Evolutionary conservation across 1,284 basidiomycete genomes (phyloP).

Genomic region (Dichomitus squalens): DNA sequence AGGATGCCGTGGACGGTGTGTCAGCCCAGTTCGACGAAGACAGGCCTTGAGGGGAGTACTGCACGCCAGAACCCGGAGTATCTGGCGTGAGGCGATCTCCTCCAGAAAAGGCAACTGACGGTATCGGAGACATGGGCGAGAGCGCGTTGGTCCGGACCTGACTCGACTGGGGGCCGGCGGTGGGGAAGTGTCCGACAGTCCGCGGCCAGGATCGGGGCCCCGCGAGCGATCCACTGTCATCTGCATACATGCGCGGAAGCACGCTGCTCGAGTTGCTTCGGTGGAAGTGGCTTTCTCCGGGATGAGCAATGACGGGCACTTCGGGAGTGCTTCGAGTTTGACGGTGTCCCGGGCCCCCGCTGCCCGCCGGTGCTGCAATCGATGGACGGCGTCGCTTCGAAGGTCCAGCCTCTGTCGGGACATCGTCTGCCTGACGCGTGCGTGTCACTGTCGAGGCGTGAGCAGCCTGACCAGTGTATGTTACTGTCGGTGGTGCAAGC

Average conservation of each 20-base stretch:
- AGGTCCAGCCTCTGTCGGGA: not conserved
- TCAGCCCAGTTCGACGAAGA: not conserved
- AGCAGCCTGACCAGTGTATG: too few species aligned
- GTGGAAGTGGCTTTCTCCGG: not conserved
- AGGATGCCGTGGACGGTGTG: slow-evolving; percentile 8
- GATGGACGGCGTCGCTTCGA: not conserved
- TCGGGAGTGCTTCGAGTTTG: not conserved
- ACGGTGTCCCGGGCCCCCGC: not conserved
- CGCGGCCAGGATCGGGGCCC: slow-evolving; percentile 10
- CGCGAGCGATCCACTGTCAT: not conserved
- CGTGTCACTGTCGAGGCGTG: too few species aligned
- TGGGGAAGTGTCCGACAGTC: not conserved
- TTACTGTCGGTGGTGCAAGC: too few species aligned
- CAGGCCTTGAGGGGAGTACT: slow-evolving; percentile 4
- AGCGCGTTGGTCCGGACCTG: not conserved
- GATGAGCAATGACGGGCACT: not conserved
- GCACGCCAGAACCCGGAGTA: slow-evolving; percentile 6
- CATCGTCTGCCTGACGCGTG: not conserved
- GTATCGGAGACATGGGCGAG: not conserved
- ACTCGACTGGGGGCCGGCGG: not conserved
- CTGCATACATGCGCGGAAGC: slow-evolving; percentile 3
- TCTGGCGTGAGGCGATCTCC: slow-evolving; percentile 1
- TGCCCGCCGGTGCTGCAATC: not conserved
- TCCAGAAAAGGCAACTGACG: slow-evolving; percentile 2
- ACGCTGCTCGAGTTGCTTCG: slow-evolving; percentile 12